Evolutionary conservation across 2,329 filamentous ascomycete species (phyloP).

Genomic region (Hymenoscyphus albidus): DNA sequence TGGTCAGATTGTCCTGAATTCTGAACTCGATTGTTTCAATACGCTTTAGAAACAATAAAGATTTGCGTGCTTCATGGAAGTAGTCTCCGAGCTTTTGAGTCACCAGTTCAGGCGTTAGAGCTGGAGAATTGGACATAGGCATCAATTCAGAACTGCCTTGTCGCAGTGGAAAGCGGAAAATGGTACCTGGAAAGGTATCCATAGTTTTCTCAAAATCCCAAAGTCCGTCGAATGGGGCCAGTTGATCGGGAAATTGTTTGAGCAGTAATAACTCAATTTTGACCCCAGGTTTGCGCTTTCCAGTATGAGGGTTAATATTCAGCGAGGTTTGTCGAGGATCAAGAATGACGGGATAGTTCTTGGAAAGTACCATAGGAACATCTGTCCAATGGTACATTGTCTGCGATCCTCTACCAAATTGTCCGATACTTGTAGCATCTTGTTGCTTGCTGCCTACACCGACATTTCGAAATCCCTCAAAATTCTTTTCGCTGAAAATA

Average conservation of each 20-base stretch:
- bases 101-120: conserved; percentile 9
- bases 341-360: conserved; percentile 34
- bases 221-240: conserved; percentile 25
- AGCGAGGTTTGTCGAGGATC: conserved; percentile 25
- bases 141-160: conserved; percentile 2
- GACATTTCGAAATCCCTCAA: conserved; percentile 34
- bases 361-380: conserved; percentile 35
- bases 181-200: conserved; percentile 28
- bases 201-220: conserved; percentile 25
- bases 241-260: conserved; percentile 21
- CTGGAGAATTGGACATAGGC: conserved; percentile 13
- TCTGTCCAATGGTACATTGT: conserved; percentile 39
- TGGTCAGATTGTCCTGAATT: conserved; percentile 13
- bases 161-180: conserved; percentile 31
- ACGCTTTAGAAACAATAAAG: conserved; percentile 26
- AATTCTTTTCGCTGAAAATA: conserved; percentile 33
- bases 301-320: conserved; percentile 25
- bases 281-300: conserved; percentile 25
- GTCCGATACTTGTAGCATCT: conserved; percentile 32
- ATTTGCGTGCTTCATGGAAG: conserved; percentile 28
- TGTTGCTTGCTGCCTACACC: conserved; percentile 35
- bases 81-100: conserved; percentile 19
- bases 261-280: conserved; percentile 23
- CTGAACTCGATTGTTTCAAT: conserved; percentile 24
- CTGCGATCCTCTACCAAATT: conserved; percentile 36